These are phyloP conservation scores for Primulina eburnea DNA, from an alignment of 257 asterid genomes.

Conservation along the genomic window DNA sequence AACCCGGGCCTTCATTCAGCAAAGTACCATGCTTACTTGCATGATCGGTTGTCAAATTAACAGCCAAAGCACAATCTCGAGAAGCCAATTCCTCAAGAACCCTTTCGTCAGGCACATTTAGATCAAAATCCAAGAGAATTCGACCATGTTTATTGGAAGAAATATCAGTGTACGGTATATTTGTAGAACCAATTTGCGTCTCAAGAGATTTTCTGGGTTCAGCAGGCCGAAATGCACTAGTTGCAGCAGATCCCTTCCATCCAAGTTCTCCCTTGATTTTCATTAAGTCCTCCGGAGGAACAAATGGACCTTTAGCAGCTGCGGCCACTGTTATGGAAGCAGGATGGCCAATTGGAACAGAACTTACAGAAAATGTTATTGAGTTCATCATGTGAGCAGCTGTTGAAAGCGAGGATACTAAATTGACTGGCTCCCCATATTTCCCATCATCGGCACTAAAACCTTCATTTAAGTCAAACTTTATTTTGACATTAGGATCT, in stretches of 20 bases:
- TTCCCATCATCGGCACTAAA: conserved; percentile 67
- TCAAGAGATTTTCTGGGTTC: conserved; percentile 74
- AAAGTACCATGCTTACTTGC: conserved; percentile 12
- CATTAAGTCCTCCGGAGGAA: conserved; percentile 85
- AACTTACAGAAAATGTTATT: conserved; percentile 34
- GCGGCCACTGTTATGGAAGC: conserved; percentile 79
- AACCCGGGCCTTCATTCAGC: conserved; percentile 16
- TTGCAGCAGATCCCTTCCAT: conserved; percentile 97
- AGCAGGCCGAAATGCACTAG: conserved; percentile 99
- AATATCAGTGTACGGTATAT: conserved; percentile 33
- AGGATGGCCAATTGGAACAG: conserved; percentile 42
- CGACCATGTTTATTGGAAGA: conserved; percentile 48
- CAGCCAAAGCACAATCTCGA: conserved; percentile 29
- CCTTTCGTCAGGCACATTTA: conserved; percentile 54
- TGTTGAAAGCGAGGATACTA: conserved; percentile 31
- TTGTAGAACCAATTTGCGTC: conserved; percentile 25
- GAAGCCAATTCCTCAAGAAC: conserved; percentile 45
- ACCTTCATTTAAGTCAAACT: conserved; percentile 81
- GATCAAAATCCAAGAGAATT: conserved; percentile 42
- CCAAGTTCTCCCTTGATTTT: conserved; percentile 75
- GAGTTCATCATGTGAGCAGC: conserved; percentile 34
- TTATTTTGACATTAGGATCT: conserved; percentile 41
- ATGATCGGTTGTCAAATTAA: conserved; percentile 18
- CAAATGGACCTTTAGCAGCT: conserved; percentile 81
- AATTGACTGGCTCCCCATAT: conserved; percentile 46